Base-by-base conservation (phyloP, 2,329 filamentous ascomycete genomes). In the Amauroascus niger region DNA sequence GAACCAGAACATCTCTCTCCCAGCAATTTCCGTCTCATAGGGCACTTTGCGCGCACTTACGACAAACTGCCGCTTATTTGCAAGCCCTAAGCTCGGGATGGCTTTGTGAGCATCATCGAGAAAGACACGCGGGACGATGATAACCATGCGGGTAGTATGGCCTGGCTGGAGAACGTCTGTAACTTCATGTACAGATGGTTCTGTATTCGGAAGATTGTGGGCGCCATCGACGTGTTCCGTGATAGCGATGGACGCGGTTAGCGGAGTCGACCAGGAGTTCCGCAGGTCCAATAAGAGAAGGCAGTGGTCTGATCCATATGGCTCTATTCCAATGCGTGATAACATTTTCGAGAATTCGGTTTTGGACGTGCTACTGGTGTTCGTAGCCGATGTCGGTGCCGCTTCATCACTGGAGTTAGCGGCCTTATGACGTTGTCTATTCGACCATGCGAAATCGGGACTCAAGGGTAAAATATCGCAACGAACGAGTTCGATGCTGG, bases 1-100 rank as follows among this genome's bases (percentile, higher is more conserved):
- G 67, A 88, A 95, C 90, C 90, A 96, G 67, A 96, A 96, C 0
- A 84, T 82, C 70, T 95, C 88, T 49, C 90, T 78, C 56, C 79
- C 85, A 11, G 82, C 79, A 32, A 86, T 80, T 70, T 96, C 90
- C 41, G 79, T 80, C 59, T 93, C 88, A 0, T 88, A 86, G 0
- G 86, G 84, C 53, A 90, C 81, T 62, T 87, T 87, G 64, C 81
- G 83, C 14, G 83, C 80, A 68, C 86, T 93, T 41, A 95, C 87
- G 28, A 96, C 87, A 62, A 95, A 96, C 64, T 96, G 90, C n/a
- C 89, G 80, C 64, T 88, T 85, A n/a, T 85, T 82, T 0, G 84
- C 82, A 0, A 86, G 85, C 60, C 91, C 89, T 8, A 95, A 75
- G 1, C 82, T 84, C 0, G 89, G 90, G 37, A 96, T 87, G 1